phyloP scores from a whole-genome alignment of 2,329 filamentous ascomycete genomes.

The Ramichloridium luteum region DNA sequence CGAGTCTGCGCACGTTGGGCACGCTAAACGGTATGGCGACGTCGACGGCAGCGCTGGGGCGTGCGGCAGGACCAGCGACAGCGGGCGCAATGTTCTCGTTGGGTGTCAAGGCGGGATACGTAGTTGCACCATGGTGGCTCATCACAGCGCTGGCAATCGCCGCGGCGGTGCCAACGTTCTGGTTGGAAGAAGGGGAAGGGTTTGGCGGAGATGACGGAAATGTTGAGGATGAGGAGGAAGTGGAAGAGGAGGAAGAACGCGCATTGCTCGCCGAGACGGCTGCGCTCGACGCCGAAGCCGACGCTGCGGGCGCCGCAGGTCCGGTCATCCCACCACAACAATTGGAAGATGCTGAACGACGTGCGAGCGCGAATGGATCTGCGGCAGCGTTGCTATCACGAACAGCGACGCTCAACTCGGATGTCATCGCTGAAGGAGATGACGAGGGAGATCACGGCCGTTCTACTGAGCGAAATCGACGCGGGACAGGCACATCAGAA shows the following conservation, averaged over 20 bases:
- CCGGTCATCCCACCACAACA: no score
- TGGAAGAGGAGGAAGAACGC: slow-evolving; percentile 24
- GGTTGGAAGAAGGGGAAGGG: slow-evolving; percentile 62
- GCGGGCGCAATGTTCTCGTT: slow-evolving; percentile 61
- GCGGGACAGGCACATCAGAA: no score
- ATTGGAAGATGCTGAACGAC: no score
- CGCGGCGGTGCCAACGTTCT: slow-evolving; percentile 60
- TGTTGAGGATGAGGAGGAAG: slow-evolving; percentile 25
- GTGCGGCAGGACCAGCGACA: slow-evolving; percentile 65
- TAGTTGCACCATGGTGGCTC: slow-evolving; percentile 71
- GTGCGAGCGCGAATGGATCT: no score
- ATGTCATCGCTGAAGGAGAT: no score
- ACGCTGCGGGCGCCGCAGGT: no score
- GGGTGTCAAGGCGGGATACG: slow-evolving; percentile 63
- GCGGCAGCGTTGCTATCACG: no score
- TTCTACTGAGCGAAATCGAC: no score
- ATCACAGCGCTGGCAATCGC: slow-evolving; percentile 52
- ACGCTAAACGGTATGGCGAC: slow-evolving; percentile 88
- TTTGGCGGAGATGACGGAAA: slow-evolving; percentile 35
- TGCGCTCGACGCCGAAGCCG: no score
- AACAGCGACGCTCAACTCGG: no score
- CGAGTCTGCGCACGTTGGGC: slow-evolving; percentile 62
- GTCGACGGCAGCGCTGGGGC: slow-evolving; percentile 64
- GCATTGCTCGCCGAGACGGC: no score
- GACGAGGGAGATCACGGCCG: no score